Conservation (phyloP, 2,329 filamentous ascomycete species). For the Colletotrichum australisinense region DNA sequence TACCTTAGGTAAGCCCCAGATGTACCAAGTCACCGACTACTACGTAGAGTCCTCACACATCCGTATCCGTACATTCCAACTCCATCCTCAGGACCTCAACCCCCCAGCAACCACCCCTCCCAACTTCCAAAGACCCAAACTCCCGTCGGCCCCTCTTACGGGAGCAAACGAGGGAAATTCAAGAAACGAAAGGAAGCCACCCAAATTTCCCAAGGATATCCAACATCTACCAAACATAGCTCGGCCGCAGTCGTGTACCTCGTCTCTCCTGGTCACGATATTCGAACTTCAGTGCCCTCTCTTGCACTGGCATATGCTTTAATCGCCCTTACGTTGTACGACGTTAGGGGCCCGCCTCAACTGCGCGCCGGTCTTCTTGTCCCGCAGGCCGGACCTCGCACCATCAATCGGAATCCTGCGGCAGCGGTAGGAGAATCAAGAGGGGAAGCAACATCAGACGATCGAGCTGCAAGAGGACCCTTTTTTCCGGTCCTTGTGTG, state of each 20-base stretch:
- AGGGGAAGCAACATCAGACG: slow-evolving; percentile 26
- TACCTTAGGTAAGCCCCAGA: neutral
- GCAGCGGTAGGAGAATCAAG: slow-evolving; percentile 15
- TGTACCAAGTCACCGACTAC: too few relatives aligned
- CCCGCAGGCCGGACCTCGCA: slow-evolving; percentile 13
- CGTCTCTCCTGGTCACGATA: too few relatives aligned
- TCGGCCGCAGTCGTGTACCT: neutral
- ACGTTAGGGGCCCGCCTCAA: neutral
- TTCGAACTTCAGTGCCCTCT: neutral
- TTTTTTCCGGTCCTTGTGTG: slow-evolving; percentile 8
- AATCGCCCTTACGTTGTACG: neutral
- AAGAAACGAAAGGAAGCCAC: slow-evolving; percentile 13
- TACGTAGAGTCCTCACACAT: neutral
- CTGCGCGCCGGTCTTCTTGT: neutral
- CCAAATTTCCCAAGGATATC: neutral
- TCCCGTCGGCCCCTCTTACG: slow-evolving; percentile 4
- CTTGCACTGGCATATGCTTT: neutral
- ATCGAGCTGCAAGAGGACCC: slow-evolving; percentile 26
- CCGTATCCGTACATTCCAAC: too few relatives aligned
- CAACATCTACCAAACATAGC: neutral
- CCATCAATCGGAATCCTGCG: slow-evolving; percentile 14
- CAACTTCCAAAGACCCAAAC: neutral
- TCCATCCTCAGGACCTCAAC: neutral
- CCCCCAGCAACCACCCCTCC: neutral
- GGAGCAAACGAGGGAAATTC: slow-evolving; percentile 22